phyloP scores from a whole-genome alignment of 2,329 filamentous ascomycete species.

The Botrytis cinerea region DNA sequence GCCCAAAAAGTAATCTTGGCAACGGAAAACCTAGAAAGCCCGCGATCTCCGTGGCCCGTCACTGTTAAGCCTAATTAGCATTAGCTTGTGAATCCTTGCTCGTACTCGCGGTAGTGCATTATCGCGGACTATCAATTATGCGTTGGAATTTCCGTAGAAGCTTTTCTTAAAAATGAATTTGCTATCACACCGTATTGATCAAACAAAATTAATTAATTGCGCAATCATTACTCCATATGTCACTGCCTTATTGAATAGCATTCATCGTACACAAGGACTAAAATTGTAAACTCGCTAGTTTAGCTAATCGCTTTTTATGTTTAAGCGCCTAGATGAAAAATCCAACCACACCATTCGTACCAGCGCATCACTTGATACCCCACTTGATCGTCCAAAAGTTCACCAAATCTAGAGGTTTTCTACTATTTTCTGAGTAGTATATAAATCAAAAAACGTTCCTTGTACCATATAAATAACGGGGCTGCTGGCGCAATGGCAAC shows the following conservation, averaged over 20 bases:
- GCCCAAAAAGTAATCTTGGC: neutral
- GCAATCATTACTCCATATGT: neutral
- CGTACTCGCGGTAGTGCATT: neutral
- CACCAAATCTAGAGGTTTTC: neutral
- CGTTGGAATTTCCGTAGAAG: neutral
- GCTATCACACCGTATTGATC: neutral
- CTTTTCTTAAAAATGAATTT: neutral
- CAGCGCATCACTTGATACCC: neutral
- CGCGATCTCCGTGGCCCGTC: neutral
- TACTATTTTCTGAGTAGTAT: fast-evolving
- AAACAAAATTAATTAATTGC: neutral
- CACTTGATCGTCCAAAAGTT: neutral
- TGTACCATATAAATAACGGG: neutral
- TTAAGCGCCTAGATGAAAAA: neutral
- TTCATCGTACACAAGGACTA: neutral
- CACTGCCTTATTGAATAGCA: neutral
- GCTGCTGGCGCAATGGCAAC: slow-evolving; percentile 21
- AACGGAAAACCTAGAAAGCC: slow-evolving; percentile 3
- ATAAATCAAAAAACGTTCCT: fast-evolving
- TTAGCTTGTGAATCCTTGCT: neutral
- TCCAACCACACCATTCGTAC: neutral
- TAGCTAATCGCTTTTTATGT: neutral
- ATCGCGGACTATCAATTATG: neutral
- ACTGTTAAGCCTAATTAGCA: neutral
- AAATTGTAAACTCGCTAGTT: neutral